Percentiles rank a stretch among this genome's conserved stretches.
Evolutionary conservation across 139 green algal species (phyloP).

Genomic region (Coelastrella sp.): DNA sequence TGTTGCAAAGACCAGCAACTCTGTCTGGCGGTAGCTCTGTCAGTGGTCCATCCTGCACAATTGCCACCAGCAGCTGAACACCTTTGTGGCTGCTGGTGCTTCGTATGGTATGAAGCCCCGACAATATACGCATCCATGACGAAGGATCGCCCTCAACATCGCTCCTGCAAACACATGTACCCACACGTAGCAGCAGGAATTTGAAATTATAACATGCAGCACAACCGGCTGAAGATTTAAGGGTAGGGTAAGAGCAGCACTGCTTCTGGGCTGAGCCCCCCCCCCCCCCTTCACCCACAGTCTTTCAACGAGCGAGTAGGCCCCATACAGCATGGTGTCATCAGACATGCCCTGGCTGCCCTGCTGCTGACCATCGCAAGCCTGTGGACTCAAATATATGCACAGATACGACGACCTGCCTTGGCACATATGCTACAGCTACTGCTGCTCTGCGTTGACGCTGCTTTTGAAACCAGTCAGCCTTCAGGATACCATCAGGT

Average conservation of each 20-base stretch:
- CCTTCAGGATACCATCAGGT: conserved; percentile 49
- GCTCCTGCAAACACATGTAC: conserved; percentile 15
- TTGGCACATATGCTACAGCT: conserved; percentile 52
- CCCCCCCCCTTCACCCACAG: too few species aligned
- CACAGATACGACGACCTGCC: neutral
- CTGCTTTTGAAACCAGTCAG: conserved; percentile 66
- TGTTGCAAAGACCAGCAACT: conserved; percentile 35
- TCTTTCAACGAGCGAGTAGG: neutral
- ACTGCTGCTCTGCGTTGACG: conserved; percentile 53
- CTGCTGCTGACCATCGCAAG: too few species aligned
- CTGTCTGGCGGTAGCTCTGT: conserved; percentile 36
- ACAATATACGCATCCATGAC: conserved; percentile 39
- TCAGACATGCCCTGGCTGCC: too few species aligned
- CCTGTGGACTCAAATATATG: too few species aligned
- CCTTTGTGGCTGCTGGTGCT: conserved; percentile 17
- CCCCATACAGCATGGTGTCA: too few species aligned
- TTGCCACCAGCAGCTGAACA: conserved; percentile 27
- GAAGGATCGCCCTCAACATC: conserved; percentile 41
- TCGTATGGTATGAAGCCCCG: conserved; percentile 8
- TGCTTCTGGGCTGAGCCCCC: too few species aligned
- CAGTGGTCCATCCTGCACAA: conserved; percentile 42
- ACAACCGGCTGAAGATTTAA: neutral
- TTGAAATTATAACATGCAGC: neutral
- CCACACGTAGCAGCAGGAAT: neutral
- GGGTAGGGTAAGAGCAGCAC: neutral